Base-by-base conservation (phyloP, 2,329 filamentous ascomycete species). In the Penicillium sclerotiorum region DNA sequence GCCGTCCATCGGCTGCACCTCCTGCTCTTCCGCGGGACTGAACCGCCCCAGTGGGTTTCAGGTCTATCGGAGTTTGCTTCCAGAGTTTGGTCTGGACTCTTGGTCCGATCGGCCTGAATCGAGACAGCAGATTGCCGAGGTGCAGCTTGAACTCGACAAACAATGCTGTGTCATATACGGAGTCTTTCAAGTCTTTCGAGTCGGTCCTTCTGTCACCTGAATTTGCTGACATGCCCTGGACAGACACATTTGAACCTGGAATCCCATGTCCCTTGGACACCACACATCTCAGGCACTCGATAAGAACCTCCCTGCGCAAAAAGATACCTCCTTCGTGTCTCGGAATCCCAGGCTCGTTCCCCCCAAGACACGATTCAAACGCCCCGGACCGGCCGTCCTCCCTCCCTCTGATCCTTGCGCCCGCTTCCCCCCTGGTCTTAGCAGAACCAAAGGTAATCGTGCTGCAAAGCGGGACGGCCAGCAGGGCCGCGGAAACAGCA, bases 41-140 rank as follows among this genome's bases (percentile, higher is more conserved):
- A 40, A 42, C 38, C 37, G 22, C 6, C 13, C 9, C 40, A 23
- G 22, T 23, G 30, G 28, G 50, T 57, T 57, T 59, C 57, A 60
- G 57, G 56, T 57, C 50, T 50, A 57, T 60, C 51, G 25, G 42
- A 47, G 32, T 46, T 49, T 49, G 47, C 11, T 45, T 17, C 15
- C 15, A 17, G n/a, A 18, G 33, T 15, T 21, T 27, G 21, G 32
- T 37, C 40, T 18, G 25, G 20, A 40, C 41, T 33, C 22, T n/a
- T 13, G 17, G 30, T 23, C 27, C 17, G 23, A 33, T 18, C 46
- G 28, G 41, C 25, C 39, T 42, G 22, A 28, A 30, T 33, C 27
- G 27, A 43, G 12, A 23, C 36, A 27, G 50, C 35, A 47, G 43
- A 30, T 33, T 35, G 39, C 40, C 32, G 32, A 30, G 18, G 30